Base-by-base conservation (phyloP, 2,329 filamentous ascomycete genomes). In the Macrophomina pseudophaseolina region DNA sequence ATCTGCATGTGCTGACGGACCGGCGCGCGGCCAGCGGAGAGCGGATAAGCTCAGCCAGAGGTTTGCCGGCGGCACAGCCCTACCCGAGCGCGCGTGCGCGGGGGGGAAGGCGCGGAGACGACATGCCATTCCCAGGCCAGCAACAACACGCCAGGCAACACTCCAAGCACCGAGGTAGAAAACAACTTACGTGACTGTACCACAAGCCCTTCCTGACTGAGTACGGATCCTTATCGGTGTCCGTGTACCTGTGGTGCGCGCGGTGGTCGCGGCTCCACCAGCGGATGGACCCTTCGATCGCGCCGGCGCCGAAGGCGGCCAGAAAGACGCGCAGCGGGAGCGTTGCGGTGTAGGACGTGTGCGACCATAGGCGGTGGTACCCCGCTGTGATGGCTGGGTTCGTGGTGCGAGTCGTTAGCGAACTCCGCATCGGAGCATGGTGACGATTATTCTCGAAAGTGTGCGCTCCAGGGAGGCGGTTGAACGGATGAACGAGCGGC, bases 211-310 rank as follows among this genome's bases (percentile, higher is more conserved):
- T 96, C 82, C 91, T 90, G 73, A 96, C 92, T 30, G 91, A 94
- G 84, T 96, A 96, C 59, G 92, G 93, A 72, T 96, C 92, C 84
- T 95, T 95, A 44, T 94, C 91, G 75, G 92, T 96, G 77, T 96
- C 93, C 83, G 93, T 96, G 80, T 95, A 96, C 74, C 93, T 88
- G 85, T 96, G 92, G 80, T 96, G 92, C 74, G 92, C 91, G 72
- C 93, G 90, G 83, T 96, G 93, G 76, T 90, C 92, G 74, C 91
- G 88, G 68, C 91, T 89, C 93, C 92, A 96, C 92, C 92, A 96
- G 79, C 92, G 86, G 76, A 94, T 91, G 53, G 92, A 95, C 66
- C 92, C 92, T 79, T 96, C 88, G 66, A 94, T 91, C 71, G 92
- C 91, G 80, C 92, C 92, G 74, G 90, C 91, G 67, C 92, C 92